A percentile compares a stretch with the other conserved stretches of the same genome.
Conservation (phyloP, 768 basidiomycete species). For the Clitopilus passeckerianus region DNA sequence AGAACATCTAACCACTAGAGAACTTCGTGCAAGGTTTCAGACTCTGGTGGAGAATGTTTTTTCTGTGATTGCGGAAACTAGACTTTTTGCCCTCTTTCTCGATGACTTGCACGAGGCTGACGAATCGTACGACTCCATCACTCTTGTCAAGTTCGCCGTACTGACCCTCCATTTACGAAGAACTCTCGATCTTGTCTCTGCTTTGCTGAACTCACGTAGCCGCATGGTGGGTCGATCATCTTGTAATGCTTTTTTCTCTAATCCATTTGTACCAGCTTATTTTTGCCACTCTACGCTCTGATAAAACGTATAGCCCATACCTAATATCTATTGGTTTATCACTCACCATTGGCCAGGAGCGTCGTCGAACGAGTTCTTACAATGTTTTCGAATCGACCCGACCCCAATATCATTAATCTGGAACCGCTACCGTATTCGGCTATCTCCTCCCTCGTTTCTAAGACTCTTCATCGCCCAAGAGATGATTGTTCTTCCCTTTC, state of each 20-base stretch:
- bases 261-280: slow-evolving; percentile 39
- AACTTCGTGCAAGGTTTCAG: slow-evolving; percentile 68
- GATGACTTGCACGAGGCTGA: slow-evolving; percentile 76
- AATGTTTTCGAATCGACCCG: slow-evolving; percentile 55
- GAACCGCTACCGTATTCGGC: slow-evolving; percentile 57
- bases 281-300: slow-evolving; percentile 57
- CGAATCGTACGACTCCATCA: slow-evolving; percentile 41
- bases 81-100: slow-evolving; percentile 65
- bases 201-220: slow-evolving; percentile 59
- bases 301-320: slow-evolving; percentile 47
- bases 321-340: not conserved
- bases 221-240: slow-evolving; percentile 43
- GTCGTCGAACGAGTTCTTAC: slow-evolving; percentile 45
- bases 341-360: slow-evolving; percentile 19
- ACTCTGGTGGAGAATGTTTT: slow-evolving; percentile 68
- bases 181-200: slow-evolving; percentile 60
- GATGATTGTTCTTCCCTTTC: slow-evolving; percentile 53
- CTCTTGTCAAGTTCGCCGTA: not conserved
- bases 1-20: slow-evolving; percentile 51
- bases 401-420: slow-evolving; percentile 63
- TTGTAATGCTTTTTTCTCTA: not conserved
- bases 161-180: slow-evolving; percentile 24
- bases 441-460: slow-evolving; percentile 54
- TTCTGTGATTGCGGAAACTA: slow-evolving; percentile 61
- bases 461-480: slow-evolving; percentile 53